phyloP scores from a whole-genome alignment of 306 rosid genomes.

The Trifolium subterraneum region DNA sequence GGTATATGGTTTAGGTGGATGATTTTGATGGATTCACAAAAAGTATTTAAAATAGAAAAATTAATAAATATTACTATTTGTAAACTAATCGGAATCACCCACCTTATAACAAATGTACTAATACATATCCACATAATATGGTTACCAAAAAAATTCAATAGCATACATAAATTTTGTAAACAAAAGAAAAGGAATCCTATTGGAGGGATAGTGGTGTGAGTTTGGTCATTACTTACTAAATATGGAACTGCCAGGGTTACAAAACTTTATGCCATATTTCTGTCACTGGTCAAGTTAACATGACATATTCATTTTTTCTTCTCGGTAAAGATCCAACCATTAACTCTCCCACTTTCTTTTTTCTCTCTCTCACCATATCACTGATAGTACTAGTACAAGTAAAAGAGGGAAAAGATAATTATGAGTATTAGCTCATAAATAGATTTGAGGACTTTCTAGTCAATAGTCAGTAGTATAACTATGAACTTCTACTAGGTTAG shows the following conservation, averaged over 20 bases:
- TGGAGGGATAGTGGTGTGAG: conserved; percentile 55
- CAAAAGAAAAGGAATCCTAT: conserved; percentile 48
- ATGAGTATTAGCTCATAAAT: conserved; percentile 46
- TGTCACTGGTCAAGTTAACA: conserved; percentile 61
- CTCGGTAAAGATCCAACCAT: conserved; percentile 55
- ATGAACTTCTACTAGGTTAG: conserved; percentile 16
- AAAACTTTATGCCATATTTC: conserved; percentile 68
- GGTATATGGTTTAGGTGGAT: no score
- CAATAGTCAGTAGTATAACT: conserved; percentile 34
- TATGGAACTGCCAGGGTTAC: conserved; percentile 61
- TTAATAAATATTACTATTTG: no score
- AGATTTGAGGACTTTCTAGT: conserved; percentile 34
- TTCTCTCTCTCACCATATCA: conserved; percentile 32
- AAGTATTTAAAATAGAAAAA: no score
- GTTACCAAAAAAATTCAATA: no score
- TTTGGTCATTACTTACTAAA: conserved; percentile 68
- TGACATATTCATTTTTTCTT: conserved; percentile 49
- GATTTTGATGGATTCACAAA: no score
- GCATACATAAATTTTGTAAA: conserved; percentile 46
- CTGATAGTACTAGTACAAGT: neutral
- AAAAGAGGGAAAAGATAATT: conserved; percentile 29
- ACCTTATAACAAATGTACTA: no score
- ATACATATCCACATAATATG: no score
- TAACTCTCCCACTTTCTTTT: conserved; percentile 28
- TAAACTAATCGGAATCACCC: no score